A percentile compares a stretch with the other conserved stretches of the same genome.
Evolutionary conservation across 805 yeast species (phyloP).

Genomic region (Suhomyces canberraensis): DNA sequence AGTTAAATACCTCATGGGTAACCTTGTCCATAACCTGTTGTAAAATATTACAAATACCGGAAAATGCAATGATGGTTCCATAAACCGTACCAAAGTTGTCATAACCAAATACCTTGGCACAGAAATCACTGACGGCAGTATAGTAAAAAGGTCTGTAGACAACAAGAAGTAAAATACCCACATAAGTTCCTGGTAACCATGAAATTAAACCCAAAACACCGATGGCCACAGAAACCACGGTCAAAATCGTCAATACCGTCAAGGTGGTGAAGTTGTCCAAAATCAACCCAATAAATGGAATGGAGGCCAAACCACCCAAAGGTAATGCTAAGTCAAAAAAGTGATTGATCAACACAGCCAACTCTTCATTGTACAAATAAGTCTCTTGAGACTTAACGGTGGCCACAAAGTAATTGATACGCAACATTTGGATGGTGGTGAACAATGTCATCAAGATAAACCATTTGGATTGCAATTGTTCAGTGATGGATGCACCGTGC

Average conservation of each 20-base stretch:
- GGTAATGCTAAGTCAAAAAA: constrained; percentile 87
- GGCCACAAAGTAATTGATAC: constrained; percentile 91
- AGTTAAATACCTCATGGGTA: constrained; percentile 64
- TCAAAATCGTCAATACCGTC: constrained; percentile 50
- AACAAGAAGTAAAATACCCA: constrained; percentile 71
- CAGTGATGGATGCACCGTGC: constrained; percentile 55
- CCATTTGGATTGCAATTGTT: constrained; percentile 65
- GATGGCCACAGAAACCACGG: constrained; percentile 53
- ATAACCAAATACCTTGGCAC: constrained; percentile 92
- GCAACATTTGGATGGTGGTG: constrained; percentile 83
- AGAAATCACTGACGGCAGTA: constrained; percentile 87
- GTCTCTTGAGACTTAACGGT: constrained; percentile 81
- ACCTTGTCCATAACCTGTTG: constrained; percentile 67
- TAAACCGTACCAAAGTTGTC: constrained; percentile 89
- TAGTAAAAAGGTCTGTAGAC: constrained; percentile 88
- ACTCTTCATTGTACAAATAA: constrained; percentile 53
- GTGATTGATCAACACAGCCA: constrained; percentile 48
- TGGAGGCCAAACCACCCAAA: constrained; percentile 79
- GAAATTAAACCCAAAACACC: constrained; percentile 71
- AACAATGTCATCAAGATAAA: constrained; percentile 73
- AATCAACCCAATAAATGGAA: constrained; percentile 80
- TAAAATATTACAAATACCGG: constrained; percentile 75
- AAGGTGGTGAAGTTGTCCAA: constrained; percentile 72
- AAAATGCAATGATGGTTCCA: constrained; percentile 77
- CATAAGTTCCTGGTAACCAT: constrained; percentile 52